phyloP scores from a whole-genome alignment of 495 filamentous ascomycete species.

The Neurospora africana region DNA sequence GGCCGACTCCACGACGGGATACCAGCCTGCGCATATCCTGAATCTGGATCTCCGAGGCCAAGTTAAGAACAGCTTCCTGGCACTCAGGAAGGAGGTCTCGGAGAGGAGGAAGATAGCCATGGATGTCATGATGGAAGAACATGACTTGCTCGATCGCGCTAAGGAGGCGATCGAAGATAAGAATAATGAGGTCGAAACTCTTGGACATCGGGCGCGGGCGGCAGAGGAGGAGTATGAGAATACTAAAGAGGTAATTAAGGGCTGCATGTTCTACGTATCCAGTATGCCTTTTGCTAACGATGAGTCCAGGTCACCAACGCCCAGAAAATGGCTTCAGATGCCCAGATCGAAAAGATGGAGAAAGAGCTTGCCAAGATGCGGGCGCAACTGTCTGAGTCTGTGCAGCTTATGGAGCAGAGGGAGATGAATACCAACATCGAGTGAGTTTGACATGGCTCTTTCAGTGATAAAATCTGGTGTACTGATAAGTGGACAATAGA shows the following conservation, averaged over 20 bases:
- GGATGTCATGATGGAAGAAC: slow-evolving; percentile 81
- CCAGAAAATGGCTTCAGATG: slow-evolving; percentile 76
- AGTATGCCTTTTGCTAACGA: slow-evolving; percentile 1
- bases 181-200: slow-evolving; percentile 74
- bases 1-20: slow-evolving; percentile 69
- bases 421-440: slow-evolving; percentile 97
- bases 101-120: slow-evolving; percentile 70
- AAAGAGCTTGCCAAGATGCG: slow-evolving; percentile 93
- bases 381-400: slow-evolving; percentile 68
- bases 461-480: neutral
- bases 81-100: slow-evolving; percentile 76
- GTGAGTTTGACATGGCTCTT: slow-evolving; percentile 34
- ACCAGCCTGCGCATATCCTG: slow-evolving; percentile 77
- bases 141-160: slow-evolving; percentile 83
- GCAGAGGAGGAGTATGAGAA: slow-evolving; percentile 91
- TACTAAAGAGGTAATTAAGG: slow-evolving; percentile 58
- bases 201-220: slow-evolving; percentile 74
- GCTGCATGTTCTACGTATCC: neutral
- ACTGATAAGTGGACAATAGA: slow-evolving; percentile 31
- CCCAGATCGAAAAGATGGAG: slow-evolving; percentile 97
- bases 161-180: slow-evolving; percentile 95
- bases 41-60: slow-evolving; percentile 74
- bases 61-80: slow-evolving; percentile 66
- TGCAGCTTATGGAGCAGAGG: slow-evolving; percentile 86
- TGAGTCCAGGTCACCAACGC: slow-evolving; percentile 52